phyloP scores from a whole-genome alignment of 345 rosid genomes.

The Cardiospermum halicacabum region DNA sequence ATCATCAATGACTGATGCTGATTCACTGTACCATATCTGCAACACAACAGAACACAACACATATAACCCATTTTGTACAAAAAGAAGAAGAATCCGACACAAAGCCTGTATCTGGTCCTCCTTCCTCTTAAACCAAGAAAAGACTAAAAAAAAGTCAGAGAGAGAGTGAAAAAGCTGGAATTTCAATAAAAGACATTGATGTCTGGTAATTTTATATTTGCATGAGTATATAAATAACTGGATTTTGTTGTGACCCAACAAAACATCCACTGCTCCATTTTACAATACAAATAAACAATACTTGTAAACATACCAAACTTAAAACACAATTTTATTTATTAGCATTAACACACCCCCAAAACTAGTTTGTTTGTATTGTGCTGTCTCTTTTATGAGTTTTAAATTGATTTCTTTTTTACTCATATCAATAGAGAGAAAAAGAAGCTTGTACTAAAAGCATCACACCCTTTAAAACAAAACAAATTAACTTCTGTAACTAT shows the following conservation, averaged over 20 bases:
- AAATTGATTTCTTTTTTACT: too few relatives aligned
- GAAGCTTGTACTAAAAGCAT: slow-evolving; percentile 47
- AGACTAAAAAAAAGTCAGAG: slow-evolving; percentile 14
- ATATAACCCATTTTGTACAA: slow-evolving; percentile 8
- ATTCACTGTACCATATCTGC: not conserved
- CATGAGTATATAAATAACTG: slow-evolving; percentile 16
- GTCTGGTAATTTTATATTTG: slow-evolving; percentile 23
- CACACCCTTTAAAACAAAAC: slow-evolving; percentile 23
- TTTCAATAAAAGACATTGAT: slow-evolving; percentile 25
- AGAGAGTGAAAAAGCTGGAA: not conserved
- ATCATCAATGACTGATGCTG: slow-evolving; percentile 4
- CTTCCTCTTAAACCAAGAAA: slow-evolving; percentile 11
- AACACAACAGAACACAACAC: slow-evolving; percentile 5
- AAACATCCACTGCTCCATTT: slow-evolving; percentile 3
- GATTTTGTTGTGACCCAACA: slow-evolving; percentile 16
- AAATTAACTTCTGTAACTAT: slow-evolving; percentile 1
- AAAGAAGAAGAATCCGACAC: slow-evolving; percentile 20
- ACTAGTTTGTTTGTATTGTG: too few relatives aligned
- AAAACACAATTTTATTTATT: too few relatives aligned
- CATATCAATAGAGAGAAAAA: slow-evolving; percentile 5
- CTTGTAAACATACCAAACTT: not conserved
- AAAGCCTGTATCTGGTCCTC: slow-evolving; percentile 7
- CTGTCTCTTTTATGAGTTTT: too few relatives aligned
- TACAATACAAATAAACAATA: not conserved
- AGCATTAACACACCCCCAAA: too few relatives aligned